These are phyloP conservation scores for Camellia sinensis DNA, from an alignment of 148 eudicot genomes.

Conservation along the genomic window DNA sequence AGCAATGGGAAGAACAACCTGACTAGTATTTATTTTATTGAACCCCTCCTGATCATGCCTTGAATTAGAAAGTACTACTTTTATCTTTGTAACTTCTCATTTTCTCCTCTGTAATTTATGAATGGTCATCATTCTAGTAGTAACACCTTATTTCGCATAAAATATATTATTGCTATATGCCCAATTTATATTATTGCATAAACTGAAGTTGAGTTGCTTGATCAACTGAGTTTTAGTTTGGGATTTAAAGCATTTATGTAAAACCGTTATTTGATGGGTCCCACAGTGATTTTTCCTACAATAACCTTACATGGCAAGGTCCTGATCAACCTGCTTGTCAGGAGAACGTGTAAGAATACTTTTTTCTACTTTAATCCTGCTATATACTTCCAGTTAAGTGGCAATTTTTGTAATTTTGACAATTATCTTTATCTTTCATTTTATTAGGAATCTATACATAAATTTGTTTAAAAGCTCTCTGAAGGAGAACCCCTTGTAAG, in stretches of 20 bases:
- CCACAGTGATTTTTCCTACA: constrained; percentile 80
- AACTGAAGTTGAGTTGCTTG: not conserved
- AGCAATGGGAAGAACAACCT: not conserved
- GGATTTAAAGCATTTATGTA: not conserved
- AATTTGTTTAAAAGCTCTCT: constrained; percentile 70
- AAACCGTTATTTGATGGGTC: not conserved
- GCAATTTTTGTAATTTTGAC: not conserved
- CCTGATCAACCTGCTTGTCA: constrained; percentile 54
- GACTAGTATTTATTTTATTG: not conserved
- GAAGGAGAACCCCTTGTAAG: constrained; percentile 45
- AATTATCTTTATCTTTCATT: not conserved
- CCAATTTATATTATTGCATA: not conserved
- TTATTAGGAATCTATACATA: constrained; percentile 49
- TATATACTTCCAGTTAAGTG: not conserved
- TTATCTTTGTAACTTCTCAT: not conserved
- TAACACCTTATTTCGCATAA: not conserved
- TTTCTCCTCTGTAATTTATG: not conserved
- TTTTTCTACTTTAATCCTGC: not conserved
- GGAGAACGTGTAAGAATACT: constrained; percentile 40
- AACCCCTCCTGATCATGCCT: not conserved
- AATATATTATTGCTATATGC: not conserved
- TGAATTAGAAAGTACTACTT: not conserved
- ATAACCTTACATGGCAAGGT: constrained; percentile 66
- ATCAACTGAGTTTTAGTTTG: not conserved
- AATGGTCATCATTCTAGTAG: not conserved